Evolutionary conservation across 306 rosid species (phyloP).

Genomic region (Pterocarpus macrocarpus): DNA sequence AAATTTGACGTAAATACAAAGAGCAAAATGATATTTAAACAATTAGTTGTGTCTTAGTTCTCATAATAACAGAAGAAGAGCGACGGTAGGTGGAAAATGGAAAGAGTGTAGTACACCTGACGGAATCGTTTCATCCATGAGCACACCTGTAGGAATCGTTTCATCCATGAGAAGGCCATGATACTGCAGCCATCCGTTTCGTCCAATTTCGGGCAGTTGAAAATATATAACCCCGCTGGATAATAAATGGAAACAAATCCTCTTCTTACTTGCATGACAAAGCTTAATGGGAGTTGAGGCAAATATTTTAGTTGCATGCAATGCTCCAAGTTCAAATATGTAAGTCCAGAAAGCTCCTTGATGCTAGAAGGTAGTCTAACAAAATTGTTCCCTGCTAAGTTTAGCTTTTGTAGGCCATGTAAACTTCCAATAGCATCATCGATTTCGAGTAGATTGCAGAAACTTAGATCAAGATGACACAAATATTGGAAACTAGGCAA

Average conservation of each 20-base stretch:
- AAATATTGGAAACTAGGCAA: not conserved
- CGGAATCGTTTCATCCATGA: not conserved
- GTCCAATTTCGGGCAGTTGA: slow-evolving; percentile 19
- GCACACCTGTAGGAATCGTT: no score
- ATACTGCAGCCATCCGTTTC: not conserved
- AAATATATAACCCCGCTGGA: not conserved
- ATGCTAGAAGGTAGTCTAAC: slow-evolving; percentile 12
- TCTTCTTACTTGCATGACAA: no score
- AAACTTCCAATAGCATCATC: slow-evolving; percentile 27
- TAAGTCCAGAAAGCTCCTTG: slow-evolving; percentile 17
- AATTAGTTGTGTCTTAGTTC: no score
- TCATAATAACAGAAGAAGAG: not conserved
- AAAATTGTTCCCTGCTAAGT: slow-evolving; percentile 18
- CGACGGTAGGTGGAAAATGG: not conserved
- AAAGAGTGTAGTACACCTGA: not conserved
- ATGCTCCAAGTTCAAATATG: not conserved
- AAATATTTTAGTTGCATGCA: slow-evolving; percentile 9
- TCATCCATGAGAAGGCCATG: not conserved
- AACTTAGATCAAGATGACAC: slow-evolving; percentile 5
- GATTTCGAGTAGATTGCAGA: slow-evolving; percentile 3
- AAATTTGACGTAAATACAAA: no score
- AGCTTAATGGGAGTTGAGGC: not conserved
- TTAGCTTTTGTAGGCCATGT: not conserved
- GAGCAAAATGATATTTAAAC: no score
- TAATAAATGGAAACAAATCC: no score